Percentiles rank a stretch among this genome's conserved stretches.
Conservation (phyloP, 352 stramenopile genomes). For the Globisporangium rhizosaccharum region DNA sequence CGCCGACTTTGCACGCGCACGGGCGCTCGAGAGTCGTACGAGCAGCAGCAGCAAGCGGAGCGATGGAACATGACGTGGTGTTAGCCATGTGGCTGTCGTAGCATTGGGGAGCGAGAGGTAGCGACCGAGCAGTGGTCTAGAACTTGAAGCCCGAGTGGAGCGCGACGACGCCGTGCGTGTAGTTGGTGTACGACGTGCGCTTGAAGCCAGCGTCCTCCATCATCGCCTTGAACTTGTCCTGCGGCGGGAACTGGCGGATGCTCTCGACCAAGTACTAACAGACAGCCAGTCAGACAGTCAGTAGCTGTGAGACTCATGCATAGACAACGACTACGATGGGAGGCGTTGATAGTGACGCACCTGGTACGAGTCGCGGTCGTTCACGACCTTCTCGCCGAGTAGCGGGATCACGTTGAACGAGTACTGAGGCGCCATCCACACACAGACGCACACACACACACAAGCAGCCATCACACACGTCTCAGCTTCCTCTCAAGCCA, state of each 20-base stretch:
- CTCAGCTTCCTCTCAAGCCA: background rate
- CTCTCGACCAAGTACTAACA: conserved; percentile 97
- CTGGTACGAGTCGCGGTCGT: conserved; percentile 97
- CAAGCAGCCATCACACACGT: background rate
- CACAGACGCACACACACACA: background rate
- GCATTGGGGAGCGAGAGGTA: background rate
- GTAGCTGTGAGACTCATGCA: too few relatives aligned
- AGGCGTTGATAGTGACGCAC: conserved; percentile 14
- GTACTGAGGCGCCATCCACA: conserved; percentile 65
- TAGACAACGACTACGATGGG: background rate
- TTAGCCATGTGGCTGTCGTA: background rate
- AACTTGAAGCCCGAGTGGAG: conserved; percentile 97
- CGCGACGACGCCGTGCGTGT: conserved; percentile 96
- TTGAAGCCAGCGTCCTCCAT: conserved; percentile 94
- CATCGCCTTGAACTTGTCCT: conserved; percentile 94
- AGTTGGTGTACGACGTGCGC: conserved; percentile 92
- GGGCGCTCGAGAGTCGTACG: conserved; percentile 2
- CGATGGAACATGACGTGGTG: background rate
- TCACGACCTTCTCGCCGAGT: conserved; percentile 92
- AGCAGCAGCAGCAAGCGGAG: background rate
- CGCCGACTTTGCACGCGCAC: conserved; percentile 29
- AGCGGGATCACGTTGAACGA: conserved; percentile 98
- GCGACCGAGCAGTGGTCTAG: conserved; percentile 22
- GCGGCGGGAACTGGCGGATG: conserved; percentile 98
- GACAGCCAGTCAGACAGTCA: conserved; percentile 1